phyloP scores from a whole-genome alignment of 352 stramenopile species.

The Phytophthora brassicae region DNA sequence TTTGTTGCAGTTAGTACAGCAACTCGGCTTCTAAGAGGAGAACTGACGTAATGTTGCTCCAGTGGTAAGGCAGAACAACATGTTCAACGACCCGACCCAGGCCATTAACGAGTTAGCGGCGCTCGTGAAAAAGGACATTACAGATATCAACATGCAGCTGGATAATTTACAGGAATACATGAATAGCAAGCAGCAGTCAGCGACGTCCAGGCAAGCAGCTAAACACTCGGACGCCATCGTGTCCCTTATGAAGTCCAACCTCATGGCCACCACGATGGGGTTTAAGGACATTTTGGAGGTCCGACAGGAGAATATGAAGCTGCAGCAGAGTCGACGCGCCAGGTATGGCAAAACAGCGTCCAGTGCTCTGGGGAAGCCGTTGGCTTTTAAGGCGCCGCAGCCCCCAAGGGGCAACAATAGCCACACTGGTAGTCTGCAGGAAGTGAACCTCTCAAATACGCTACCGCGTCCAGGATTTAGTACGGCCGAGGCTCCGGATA shows the following conservation, averaged over 20 bases:
- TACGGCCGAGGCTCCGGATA: constrained; percentile 9
- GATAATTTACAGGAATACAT: constrained; percentile 85
- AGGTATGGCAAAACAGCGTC: constrained; percentile 78
- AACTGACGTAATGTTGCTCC: background rate
- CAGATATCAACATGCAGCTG: constrained; percentile 83
- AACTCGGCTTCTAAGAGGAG: too few species aligned
- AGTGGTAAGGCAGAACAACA: constrained; percentile 89
- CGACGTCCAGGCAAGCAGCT: constrained; percentile 67
- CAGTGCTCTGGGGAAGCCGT: constrained; percentile 69
- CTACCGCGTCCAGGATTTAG: constrained; percentile 54
- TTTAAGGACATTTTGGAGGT: constrained; percentile 89
- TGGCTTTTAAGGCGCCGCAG: constrained; percentile 63
- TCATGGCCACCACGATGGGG: constrained; percentile 75
- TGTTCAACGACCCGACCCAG: constrained; percentile 87
- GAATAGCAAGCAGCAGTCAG: constrained; percentile 60
- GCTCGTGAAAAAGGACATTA: constrained; percentile 89
- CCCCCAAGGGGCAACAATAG: constrained; percentile 33
- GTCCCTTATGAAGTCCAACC: constrained; percentile 82
- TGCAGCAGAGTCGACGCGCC: constrained; percentile 77
- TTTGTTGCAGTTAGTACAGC: background rate
- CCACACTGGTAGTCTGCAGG: constrained; percentile 29
- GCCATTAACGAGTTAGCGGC: constrained; percentile 82
- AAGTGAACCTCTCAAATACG: constrained; percentile 48
- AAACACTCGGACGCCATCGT: constrained; percentile 83
- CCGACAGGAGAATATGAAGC: constrained; percentile 87